These are phyloP conservation scores for Irpex sp. DNA, from an alignment of 1,284 basidiomycete genomes.

Conservation along the genomic window DNA sequence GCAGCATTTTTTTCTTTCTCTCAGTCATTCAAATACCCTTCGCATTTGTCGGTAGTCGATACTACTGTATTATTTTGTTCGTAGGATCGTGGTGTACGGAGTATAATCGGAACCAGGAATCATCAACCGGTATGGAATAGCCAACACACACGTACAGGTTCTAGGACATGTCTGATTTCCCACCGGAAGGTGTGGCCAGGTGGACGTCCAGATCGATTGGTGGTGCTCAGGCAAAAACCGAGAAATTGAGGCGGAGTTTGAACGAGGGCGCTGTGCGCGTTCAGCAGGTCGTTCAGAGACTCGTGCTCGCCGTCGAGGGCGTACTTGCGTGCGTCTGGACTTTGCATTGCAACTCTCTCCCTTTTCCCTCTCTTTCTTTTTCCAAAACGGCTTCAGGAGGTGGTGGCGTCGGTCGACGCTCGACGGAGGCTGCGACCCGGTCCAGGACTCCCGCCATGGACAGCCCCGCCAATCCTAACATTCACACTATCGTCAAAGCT, in stretches of 20 bases:
- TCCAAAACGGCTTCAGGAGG: constrained; percentile 73
- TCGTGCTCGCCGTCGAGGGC: constrained; percentile 32
- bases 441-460: constrained; percentile 55
- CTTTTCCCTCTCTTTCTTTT: constrained; percentile 25
- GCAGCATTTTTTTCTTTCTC: constrained; percentile 3
- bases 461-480: constrained; percentile 56
- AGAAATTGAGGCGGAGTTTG: constrained; percentile 23
- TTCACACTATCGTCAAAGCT: constrained; percentile 79
- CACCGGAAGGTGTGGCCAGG: background rate
- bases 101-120: constrained; percentile 4
- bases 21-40: background rate
- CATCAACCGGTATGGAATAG: background rate
- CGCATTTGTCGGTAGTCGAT: constrained; percentile 5
- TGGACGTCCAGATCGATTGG: background rate
- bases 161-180: too few species aligned
- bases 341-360: constrained; percentile 24
- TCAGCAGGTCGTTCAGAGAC: constrained; percentile 17
- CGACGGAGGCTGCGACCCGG: constrained; percentile 75
- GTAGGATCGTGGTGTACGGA: constrained; percentile 6
- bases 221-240: background rate
- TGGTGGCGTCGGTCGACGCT: constrained; percentile 69
- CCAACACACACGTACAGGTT: background rate
- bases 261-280: constrained; percentile 18
- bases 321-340: constrained; percentile 29
- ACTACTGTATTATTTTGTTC: constrained; percentile 1